Evolutionary conservation across 371 early-diverging fungal genomes (phyloP), one percentile per base, ranked within the genome.

Genomic region (Lichtheimia ramosa): DNA sequence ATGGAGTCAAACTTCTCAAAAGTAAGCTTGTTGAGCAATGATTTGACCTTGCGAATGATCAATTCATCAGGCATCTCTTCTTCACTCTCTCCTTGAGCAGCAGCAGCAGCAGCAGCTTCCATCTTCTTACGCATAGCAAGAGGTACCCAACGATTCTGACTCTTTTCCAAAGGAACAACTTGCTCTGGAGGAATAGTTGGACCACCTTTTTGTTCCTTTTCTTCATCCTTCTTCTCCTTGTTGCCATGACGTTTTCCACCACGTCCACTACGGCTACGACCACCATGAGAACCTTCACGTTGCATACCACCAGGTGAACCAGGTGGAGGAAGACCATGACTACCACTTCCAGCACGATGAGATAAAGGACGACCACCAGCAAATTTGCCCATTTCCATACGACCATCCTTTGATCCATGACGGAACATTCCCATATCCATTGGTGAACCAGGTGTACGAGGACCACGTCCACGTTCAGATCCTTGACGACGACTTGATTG

Each of bases 11-110:
- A 98, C 76, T 92, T 95, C 68, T 97, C 98, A 5, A 91, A 77
- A 3, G 99, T 96, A 56, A 97, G 76, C 83, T 96, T 97, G 87
- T 97, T 97, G 52, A 98, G 81, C 20, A 96, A 77, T 57, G 89
- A 83, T 80, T 92, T 94, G 54, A 92, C 88, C 84, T 92, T 90
- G 51, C 93, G 89, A 57, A 81, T 70, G 43, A 92, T 81, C 18
- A 84, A 58, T 15, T 91, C 93, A 58, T 83, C 75, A 12, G 78
- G 57, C 51, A 82, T 74, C 28, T 75, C 75, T 18, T 70, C 70
- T 27, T 54, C 51, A 16, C 49, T 51, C 8, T 50, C 62, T 6
- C 34, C 34, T 28, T 3, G 6, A 49, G 68, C 56, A 43, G 46
- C 51, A 42, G 46, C 46, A 59, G 72, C 60, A 20, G 59, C 53